Base-by-base conservation (phyloP, 371 early-diverging fungal genomes). In the Dentiscutata heterogama region DNA sequence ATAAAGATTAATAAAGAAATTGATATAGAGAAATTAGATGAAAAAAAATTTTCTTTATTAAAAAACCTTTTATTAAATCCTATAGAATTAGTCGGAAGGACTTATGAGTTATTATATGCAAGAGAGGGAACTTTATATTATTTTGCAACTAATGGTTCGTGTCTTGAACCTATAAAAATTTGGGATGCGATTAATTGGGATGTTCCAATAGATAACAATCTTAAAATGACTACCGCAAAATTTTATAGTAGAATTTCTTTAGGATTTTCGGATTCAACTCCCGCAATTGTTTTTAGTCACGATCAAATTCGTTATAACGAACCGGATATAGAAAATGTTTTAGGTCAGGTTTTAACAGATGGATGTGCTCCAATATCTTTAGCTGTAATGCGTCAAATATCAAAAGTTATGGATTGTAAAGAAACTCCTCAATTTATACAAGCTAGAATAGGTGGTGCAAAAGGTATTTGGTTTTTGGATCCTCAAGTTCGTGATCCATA, bases 381-480 rank as follows among this genome's bases (percentile, higher is more conserved):
- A 11, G 74, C 84, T 27, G 90, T 89, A 0, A 89, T 89, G 90
- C 84, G 84, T 35, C 71, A 83, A 61, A 83, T 89, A 14, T 86
- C 88, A 83, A 85, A 85, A 2, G 82, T 83, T 39, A 84, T 88
- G 56, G 82, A 82, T 18, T 68, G 77, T 6, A 85, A 87, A 31
- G 84, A 85, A 61, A 70, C 88, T 2, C 90, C 90, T 2, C 87
- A 87, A 73, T 89, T 88, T 27, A 83, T 89, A 11, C 90, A 89
- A 71, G 90, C 88, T 0, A 87, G 90, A 79, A 89, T 89, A 77
- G 90, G 86, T 14, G 89, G 89, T 35, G 86, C 90, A 5, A 89
- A 89, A 67, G 90, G 90, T 6, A 73, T 89, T 16, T 89, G 90
- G 90, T 84, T 87, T 11, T 78, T 89, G 0, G 73, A 85, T 10